Conservation (phyloP, 2,329 filamentous ascomycete species). For the Emergomyces africanus region DNA sequence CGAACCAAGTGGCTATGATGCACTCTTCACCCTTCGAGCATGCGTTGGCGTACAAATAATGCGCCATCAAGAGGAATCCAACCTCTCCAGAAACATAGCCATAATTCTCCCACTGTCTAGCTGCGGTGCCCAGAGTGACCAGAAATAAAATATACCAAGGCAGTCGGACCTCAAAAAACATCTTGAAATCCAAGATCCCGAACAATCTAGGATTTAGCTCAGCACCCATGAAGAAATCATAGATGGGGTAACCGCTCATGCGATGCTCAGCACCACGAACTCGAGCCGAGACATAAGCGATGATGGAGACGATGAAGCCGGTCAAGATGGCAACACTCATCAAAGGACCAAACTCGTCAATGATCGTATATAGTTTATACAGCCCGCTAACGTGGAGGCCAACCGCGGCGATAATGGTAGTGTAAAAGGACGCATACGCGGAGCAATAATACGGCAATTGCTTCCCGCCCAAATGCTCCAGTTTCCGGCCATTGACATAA, state of each 20-base stretch:
- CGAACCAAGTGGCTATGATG: constrained; percentile 71
- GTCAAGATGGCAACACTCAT: constrained; percentile 88
- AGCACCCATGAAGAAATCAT: constrained; percentile 86
- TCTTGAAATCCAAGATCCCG: constrained; percentile 76
- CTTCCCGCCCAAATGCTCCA: constrained; percentile 69
- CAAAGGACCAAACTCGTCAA: constrained; percentile 90
- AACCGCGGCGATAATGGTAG: constrained; percentile 60
- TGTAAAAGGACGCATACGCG: constrained; percentile 74
- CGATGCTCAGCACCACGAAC: constrained; percentile 72
- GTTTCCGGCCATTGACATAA: constrained; percentile 74
- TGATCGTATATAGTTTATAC: constrained; percentile 81
- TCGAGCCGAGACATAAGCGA: constrained; percentile 78
- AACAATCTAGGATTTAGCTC: constrained; percentile 81
- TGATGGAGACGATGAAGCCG: constrained; percentile 67
- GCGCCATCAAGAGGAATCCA: constrained; percentile 71
- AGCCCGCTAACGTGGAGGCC: constrained; percentile 66
- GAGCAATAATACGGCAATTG: constrained; percentile 94
- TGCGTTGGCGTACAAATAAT: constrained; percentile 84
- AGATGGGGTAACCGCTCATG: constrained; percentile 72
- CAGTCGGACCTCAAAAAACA: constrained; percentile 89
- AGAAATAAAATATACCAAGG: constrained; percentile 87
- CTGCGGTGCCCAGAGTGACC: constrained; percentile 60
- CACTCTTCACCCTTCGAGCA: constrained; percentile 87
- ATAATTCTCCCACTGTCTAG: constrained; percentile 71
- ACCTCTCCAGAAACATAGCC: constrained; percentile 82